Evolutionary conservation across 2,329 filamentous ascomycete genomes (phyloP).

Genomic region (Neofusicoccum sp.): DNA sequence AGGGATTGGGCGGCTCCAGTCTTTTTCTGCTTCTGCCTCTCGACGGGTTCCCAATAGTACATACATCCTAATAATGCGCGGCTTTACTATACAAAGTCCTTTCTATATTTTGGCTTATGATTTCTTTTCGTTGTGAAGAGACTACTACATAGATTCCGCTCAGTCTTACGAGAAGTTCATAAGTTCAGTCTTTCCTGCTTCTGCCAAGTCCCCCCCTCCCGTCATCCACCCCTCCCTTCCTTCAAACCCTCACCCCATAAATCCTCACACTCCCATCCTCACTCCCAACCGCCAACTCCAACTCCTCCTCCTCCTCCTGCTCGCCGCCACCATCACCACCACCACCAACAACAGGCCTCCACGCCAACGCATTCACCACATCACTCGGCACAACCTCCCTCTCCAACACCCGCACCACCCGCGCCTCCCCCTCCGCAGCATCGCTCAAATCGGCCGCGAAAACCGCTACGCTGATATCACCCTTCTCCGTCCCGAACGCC

Average conservation of each 20-base stretch:
- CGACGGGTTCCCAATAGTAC: constrained; percentile 4
- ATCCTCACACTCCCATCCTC: constrained; percentile 43
- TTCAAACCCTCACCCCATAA: constrained; percentile 18
- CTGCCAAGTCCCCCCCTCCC: too few species aligned
- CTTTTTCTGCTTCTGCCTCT: neutral
- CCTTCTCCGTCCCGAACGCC: constrained; percentile 35
- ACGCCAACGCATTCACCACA: constrained; percentile 33
- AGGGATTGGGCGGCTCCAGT: neutral
- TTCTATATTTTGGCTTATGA: neutral
- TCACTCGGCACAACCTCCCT: constrained; percentile 26
- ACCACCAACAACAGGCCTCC: constrained; percentile 27
- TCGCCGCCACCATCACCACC: neutral
- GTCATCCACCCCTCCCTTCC: too few species aligned
- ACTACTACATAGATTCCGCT: too few species aligned
- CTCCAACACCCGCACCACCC: constrained; percentile 22
- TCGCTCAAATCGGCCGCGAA: constrained; percentile 21
- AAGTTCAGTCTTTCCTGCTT: neutral
- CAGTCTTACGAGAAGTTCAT: too few species aligned
- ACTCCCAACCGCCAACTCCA: constrained; percentile 40
- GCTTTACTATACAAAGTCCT: neutral
- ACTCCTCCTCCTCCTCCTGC: constrained; percentile 6
- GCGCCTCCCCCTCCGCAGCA: constrained; percentile 21
- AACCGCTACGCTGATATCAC: constrained; percentile 22
- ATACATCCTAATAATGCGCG: constrained; percentile 12
- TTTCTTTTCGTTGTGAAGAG: neutral